These are phyloP conservation scores for Pseudoneurospora amorphoporcata DNA, from an alignment of 495 filamentous ascomycete species.

Conservation along the genomic window DNA sequence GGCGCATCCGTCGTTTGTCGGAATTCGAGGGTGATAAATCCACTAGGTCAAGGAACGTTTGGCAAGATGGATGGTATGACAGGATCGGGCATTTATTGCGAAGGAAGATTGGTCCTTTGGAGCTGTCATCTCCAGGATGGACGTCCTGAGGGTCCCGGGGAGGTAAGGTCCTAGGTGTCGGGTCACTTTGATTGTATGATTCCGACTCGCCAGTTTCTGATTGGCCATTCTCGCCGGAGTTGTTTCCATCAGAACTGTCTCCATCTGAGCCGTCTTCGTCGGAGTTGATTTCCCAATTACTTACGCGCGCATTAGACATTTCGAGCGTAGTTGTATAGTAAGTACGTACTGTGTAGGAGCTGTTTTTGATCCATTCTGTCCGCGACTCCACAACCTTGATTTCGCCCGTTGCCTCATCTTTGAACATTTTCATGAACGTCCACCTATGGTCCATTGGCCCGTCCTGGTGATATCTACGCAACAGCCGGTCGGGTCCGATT, in stretches of 20 bases:
- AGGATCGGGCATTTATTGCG: constrained; percentile 49
- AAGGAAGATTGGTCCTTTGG: constrained; percentile 35
- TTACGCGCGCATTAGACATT: constrained; percentile 7
- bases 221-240: background rate
- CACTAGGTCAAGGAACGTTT: constrained; percentile 58
- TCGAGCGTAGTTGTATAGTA: constrained; percentile 54
- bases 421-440: constrained; percentile 55
- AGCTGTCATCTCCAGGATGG: constrained; percentile 29
- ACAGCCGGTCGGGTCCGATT: constrained; percentile 37
- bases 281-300: background rate
- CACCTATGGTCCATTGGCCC: constrained; percentile 72
- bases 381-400: constrained; percentile 59
- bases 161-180: background rate
- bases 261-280: no score
- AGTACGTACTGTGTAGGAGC: constrained; percentile 52
- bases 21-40: constrained; percentile 34
- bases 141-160: constrained; percentile 14
- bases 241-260: background rate
- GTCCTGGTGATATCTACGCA: constrained; percentile 59
- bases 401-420: constrained; percentile 49
- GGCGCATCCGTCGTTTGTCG: constrained; percentile 22
- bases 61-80: constrained; percentile 46
- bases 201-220: background rate
- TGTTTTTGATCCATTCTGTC: constrained; percentile 55
- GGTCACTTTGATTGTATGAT: background rate